Conservation (phyloP, 192 early-diverging fungal genomes). For the Umbelopsis isabellina region DNA sequence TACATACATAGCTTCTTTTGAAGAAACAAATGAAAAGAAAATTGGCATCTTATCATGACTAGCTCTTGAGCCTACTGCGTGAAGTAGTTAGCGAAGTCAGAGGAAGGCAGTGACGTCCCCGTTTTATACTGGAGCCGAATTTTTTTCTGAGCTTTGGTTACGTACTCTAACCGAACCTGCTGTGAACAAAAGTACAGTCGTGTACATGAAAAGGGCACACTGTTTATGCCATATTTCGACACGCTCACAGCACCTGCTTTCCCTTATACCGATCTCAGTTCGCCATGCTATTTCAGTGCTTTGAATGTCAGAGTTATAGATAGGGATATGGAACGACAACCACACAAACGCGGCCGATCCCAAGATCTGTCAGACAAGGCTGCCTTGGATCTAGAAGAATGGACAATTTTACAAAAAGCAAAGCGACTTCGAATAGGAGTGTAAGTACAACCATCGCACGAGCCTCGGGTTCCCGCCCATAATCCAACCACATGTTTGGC, state of each 20-base stretch:
- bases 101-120: too few relatives aligned
- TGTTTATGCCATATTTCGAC: neutral
- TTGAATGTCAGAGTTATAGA: neutral
- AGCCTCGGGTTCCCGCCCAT: neutral
- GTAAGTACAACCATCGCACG: neutral
- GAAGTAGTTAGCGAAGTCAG: too few relatives aligned
- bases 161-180: too few relatives aligned
- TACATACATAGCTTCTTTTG: too few relatives aligned
- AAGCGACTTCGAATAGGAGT: conserved; percentile 8
- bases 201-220: too few relatives aligned
- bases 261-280: neutral
- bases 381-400: neutral
- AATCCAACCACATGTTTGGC: too few relatives aligned
- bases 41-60: too few relatives aligned
- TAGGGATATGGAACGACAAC: conserved; percentile 18
- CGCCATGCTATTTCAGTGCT: neutral
- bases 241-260: neutral
- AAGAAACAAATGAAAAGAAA: too few relatives aligned
- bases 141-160: too few relatives aligned
- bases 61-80: too few relatives aligned
- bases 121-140: too few relatives aligned
- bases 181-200: too few relatives aligned
- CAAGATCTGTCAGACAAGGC: conserved; percentile 14
- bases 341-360: conserved; percentile 10
- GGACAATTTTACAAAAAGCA: conserved; percentile 14